A percentile compares a stretch with the other conserved stretches of the same genome.
phyloP scores from a whole-genome alignment of 225 moss, liverwort and hornwort species.

The Antitrichia curtipendula region DNA sequence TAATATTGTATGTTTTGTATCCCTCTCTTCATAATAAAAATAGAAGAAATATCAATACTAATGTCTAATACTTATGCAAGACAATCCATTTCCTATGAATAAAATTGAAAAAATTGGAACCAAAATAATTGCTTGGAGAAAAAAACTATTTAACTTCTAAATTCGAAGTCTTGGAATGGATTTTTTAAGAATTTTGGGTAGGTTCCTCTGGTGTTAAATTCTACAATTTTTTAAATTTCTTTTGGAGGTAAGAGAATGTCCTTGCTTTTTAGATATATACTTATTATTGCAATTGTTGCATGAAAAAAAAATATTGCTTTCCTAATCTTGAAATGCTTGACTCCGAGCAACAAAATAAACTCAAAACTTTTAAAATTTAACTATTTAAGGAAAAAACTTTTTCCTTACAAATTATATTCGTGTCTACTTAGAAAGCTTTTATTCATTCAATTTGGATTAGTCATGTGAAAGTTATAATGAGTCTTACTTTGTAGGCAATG shows the following conservation, averaged over 20 bases:
- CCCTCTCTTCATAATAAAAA: not conserved
- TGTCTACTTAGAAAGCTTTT: not conserved
- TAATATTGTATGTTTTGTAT: not conserved
- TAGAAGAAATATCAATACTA: not conserved
- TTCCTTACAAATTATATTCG: not conserved
- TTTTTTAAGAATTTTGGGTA: not conserved
- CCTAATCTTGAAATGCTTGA: not conserved
- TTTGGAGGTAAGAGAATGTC: too few relatives aligned
- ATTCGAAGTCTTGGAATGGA: not conserved
- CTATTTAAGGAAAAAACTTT: too few relatives aligned
- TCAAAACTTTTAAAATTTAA: not conserved
- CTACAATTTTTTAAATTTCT: not conserved
- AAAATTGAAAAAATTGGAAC: not conserved
- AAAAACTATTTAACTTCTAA: too few relatives aligned
- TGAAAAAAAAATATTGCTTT: not conserved
- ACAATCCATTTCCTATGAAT: not conserved
- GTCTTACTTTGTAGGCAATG: not conserved
- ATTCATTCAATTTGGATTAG: not conserved
- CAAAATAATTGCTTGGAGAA: too few relatives aligned
- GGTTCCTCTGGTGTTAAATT: not conserved
- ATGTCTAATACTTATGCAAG: not conserved
- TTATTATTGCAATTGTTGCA: not conserved
- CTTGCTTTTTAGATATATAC: too few relatives aligned
- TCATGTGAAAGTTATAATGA: not conserved
- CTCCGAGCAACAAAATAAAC: accelerated